Evolutionary conservation across 2,329 filamentous ascomycete species (phyloP).

Genomic region (Fusarium torulosum): DNA sequence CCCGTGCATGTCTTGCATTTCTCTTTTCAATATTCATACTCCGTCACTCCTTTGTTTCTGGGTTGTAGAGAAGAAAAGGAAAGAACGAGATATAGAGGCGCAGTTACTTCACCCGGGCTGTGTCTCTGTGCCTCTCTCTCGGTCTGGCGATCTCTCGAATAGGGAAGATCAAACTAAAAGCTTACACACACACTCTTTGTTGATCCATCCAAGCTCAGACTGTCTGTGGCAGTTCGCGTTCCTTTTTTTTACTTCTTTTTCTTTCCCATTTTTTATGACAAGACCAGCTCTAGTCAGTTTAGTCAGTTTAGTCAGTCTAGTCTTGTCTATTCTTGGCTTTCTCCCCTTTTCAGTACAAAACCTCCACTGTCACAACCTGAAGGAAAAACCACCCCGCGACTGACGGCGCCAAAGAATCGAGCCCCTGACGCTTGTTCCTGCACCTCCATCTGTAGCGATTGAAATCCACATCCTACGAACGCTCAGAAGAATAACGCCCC

Average conservation of each 20-base stretch:
- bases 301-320: neutral
- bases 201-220: conserved; percentile 13
- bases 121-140: conserved; percentile 1
- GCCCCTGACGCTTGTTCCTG: conserved; percentile 37
- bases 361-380: conserved; percentile 3
- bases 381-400: conserved; percentile 33
- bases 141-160: neutral
- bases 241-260: neutral
- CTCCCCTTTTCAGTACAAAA: conserved; percentile 21
- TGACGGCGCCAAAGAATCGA: conserved; percentile 28
- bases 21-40: neutral
- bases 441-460: too few relatives aligned
- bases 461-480: neutral
- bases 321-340: conserved; percentile 15
- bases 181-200: neutral
- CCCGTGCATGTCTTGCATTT: neutral
- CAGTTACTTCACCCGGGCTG: conserved; percentile 11
- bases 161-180: conserved; percentile 3
- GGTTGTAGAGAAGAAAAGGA: neutral
- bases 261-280: neutral
- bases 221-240: conserved; percentile 28
- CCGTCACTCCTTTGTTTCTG: conserved; percentile 6
- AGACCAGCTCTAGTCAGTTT: neutral
- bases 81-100: neutral
- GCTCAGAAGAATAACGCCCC: conserved; percentile 23